phyloP scores from a whole-genome alignment of 2,329 filamentous ascomycete species.

The Arthrobotrys pseudoclavata region DNA sequence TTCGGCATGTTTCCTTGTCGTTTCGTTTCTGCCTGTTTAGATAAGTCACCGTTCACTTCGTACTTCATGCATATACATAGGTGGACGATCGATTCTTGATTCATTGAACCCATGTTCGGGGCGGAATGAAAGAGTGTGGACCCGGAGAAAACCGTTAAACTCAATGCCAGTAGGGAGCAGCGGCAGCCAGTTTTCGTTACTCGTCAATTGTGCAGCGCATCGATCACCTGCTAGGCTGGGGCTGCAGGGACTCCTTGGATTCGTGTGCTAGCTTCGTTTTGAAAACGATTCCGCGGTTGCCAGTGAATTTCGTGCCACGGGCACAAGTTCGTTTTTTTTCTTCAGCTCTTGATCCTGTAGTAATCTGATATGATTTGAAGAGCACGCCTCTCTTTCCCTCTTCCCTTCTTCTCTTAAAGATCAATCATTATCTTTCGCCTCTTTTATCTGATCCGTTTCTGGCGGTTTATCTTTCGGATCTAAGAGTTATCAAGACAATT shows the following conservation, averaged over 20 bases:
- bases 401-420: constrained; percentile 40
- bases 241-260: constrained; percentile 51
- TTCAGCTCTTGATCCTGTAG: constrained; percentile 34
- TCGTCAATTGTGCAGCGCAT: constrained; percentile 29
- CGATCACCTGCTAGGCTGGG: constrained; percentile 43
- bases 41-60: constrained; percentile 5
- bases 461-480: constrained; percentile 60
- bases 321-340: not conserved
- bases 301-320: constrained; percentile 7
- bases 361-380: constrained; percentile 51
- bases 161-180: constrained; percentile 7
- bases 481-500: constrained; percentile 35
- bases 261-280: constrained; percentile 35
- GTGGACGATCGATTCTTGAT: constrained; percentile 13
- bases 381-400: constrained; percentile 37
- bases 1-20: constrained; percentile 34
- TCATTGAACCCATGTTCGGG: constrained; percentile 12
- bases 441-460: constrained; percentile 57
- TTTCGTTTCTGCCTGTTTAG: constrained; percentile 40
- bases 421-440: constrained; percentile 42
- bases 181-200: constrained; percentile 4
- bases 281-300: constrained; percentile 33
- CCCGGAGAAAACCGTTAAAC: constrained; percentile 43
- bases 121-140: constrained; percentile 21
- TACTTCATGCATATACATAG: constrained; percentile 8